Percentiles rank a stretch among this genome's conserved stretches.
phyloP scores from a whole-genome alignment of 2,329 filamentous ascomycete genomes.

The Coleophoma eucalyptorum region DNA sequence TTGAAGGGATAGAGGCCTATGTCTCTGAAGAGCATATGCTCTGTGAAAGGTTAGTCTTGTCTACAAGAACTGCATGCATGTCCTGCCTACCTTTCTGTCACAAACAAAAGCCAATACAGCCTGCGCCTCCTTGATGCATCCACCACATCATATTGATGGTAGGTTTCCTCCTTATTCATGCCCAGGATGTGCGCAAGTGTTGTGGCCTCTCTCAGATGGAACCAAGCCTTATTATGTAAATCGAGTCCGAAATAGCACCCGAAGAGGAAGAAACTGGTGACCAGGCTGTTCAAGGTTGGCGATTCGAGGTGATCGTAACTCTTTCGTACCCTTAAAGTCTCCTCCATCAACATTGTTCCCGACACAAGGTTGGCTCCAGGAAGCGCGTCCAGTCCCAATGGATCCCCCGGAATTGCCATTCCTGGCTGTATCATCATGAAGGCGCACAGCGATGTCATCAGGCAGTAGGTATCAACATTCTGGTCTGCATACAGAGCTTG shows the following conservation, averaged over 20 bases:
- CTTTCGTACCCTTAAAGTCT: conserved; percentile 61
- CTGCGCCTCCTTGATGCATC: conserved; percentile 62
- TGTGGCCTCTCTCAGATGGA: conserved; percentile 71
- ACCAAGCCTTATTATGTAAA: conserved; percentile 75
- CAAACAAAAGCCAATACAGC: conserved; percentile 70
- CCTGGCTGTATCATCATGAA: conserved; percentile 68
- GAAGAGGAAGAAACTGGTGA: conserved; percentile 78
- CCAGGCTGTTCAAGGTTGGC: conserved; percentile 53
- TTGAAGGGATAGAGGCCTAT: conserved; percentile 66
- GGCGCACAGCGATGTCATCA: conserved; percentile 60
- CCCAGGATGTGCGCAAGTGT: conserved; percentile 61
- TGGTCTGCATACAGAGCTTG: conserved; percentile 58
- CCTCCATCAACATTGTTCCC: conserved; percentile 63
- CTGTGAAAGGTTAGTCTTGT: conserved; percentile 28
- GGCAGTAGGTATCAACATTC: conserved; percentile 59
- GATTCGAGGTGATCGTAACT: conserved; percentile 56
- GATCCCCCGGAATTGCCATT: conserved; percentile 58
- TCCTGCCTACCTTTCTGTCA: conserved; percentile 59
- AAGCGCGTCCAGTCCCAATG: conserved; percentile 51
- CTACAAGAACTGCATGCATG: too few species aligned
- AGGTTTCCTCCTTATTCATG: conserved; percentile 61
- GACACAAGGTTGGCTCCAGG: conserved; percentile 56
- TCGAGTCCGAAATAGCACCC: conserved; percentile 69
- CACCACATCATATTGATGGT: conserved; percentile 51
- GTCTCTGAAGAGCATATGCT: conserved; percentile 68